Evolutionary conservation across 1,284 basidiomycete species (phyloP), one percentile per base, ranked within the genome.

Genomic region (Rhodotorula sp.): DNA sequence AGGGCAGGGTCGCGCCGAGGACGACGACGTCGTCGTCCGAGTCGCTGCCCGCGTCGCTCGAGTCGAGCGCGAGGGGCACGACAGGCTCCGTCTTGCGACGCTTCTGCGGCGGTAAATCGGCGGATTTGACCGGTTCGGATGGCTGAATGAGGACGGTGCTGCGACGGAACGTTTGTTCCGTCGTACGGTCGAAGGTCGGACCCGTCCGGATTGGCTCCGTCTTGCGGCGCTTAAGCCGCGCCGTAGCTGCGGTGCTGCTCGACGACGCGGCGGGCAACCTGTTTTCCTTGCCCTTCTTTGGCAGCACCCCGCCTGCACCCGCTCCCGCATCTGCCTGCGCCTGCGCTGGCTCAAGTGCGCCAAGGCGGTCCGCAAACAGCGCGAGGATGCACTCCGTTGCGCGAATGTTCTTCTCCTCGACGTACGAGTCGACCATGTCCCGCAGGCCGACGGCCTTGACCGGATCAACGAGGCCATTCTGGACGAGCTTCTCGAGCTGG

Each of bases 401-500:
- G 6, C 32, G 34, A 2, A 13, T 2, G 6, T 41, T 64, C 27
- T 32, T n/a, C 3, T 59, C 25, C 0, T 3, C 9, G n/a, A 66
- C 15, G 37, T 67, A 21, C 17, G 37, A 51, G 27, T 61, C 60
- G 58, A 69, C 41, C 7, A n/a, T n/a, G 1, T 12, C 37, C 3
- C 56, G 32, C 13, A 70, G 64, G 10, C 37, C 46, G 32, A 67
- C 21, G 5, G 64, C 48, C 57, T 70, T 66, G 44, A 37, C 21
- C 1, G 61, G 29, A 29, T 70, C 67, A 50, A 66, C n/a, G 32
- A 69, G 65, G 2, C 55, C 57, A 54, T 64, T 64, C 25, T 57
- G 54, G 6, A 64, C 29, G 29, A 73, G 60, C 39, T 63, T 64
- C 39, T 73, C 67, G n/a, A 73, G 32, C 59, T 73, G 67, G 34